These are phyloP conservation scores for Prunus mira DNA, from an alignment of 306 rosid species.

Conservation along the genomic window DNA sequence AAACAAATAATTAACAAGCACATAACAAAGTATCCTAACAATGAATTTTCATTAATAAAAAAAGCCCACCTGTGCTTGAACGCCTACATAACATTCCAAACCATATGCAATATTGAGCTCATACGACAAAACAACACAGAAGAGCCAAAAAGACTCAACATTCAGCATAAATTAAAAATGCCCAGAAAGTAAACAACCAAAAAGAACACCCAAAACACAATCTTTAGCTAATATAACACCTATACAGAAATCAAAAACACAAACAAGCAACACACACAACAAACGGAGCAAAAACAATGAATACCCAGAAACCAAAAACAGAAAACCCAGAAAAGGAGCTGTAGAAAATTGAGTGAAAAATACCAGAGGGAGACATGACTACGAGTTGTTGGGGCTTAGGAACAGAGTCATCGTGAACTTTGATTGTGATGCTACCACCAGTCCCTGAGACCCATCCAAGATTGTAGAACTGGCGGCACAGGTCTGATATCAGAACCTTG, in stretches of 20 bases:
- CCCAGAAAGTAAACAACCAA: conserved; percentile 21
- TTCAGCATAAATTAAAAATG: conserved; percentile 3
- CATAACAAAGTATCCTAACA: background rate
- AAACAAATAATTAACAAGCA: background rate
- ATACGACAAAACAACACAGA: background rate
- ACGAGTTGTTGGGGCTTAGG: conserved; percentile 72
- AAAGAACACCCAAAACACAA: background rate
- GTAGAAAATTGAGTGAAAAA: background rate
- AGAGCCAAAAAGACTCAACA: conserved; percentile 4
- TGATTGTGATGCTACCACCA: conserved; percentile 90
- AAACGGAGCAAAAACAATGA: background rate
- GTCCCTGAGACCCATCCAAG: conserved; percentile 97
- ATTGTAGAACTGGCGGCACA: conserved; percentile 85
- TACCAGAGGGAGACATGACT: conserved; percentile 88
- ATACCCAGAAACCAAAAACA: conserved; percentile 5
- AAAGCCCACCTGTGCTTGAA: background rate
- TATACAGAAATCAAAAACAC: too few relatives aligned
- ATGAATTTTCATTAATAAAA: background rate
- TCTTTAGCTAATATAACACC: background rate
- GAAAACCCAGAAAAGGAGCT: conserved; percentile 6
- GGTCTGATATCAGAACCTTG: conserved; percentile 64
- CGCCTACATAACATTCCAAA: background rate
- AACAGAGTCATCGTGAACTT: conserved; percentile 72
- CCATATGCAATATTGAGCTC: conserved; percentile 2
- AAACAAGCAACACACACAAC: background rate